A percentile compares a stretch with the other conserved stretches of the same genome.
phyloP scores from a whole-genome alignment of 2,329 filamentous ascomycete genomes.

The Parasarocladium wereldwijsianum region DNA sequence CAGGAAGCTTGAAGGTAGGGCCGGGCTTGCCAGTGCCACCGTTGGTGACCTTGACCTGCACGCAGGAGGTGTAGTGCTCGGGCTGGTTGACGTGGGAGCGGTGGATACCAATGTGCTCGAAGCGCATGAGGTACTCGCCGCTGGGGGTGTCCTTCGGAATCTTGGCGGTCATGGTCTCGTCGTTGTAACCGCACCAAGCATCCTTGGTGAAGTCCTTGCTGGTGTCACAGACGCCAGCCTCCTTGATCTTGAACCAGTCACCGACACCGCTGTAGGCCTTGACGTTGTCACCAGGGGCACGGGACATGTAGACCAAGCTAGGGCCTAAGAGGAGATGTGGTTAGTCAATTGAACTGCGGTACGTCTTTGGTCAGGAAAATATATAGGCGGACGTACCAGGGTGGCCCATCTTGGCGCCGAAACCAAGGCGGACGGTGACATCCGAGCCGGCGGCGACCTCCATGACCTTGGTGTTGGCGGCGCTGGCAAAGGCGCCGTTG shows the following conservation, averaged over 20 bases:
- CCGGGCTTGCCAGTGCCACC: constrained; percentile 9
- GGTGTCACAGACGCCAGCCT: constrained; percentile 10
- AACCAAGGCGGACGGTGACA: constrained; percentile 9
- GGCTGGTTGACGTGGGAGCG: constrained; percentile 3
- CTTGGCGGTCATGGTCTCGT: constrained; percentile 14
- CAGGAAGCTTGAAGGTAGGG: constrained; percentile 15
- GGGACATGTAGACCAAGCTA: constrained; percentile 11
- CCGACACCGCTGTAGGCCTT: constrained; percentile 12
- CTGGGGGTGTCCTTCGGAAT: constrained; percentile 18
- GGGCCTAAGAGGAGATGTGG: constrained; percentile 6
- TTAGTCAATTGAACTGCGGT: no score
- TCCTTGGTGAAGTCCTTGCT: constrained; percentile 9
- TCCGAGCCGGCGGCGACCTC: constrained; percentile 11
- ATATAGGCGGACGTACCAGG: constrained; percentile 4
- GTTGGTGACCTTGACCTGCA: constrained; percentile 9
- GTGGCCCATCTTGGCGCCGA: constrained; percentile 9
- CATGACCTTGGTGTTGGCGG: constrained; percentile 10
- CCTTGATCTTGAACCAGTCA: constrained; percentile 8
- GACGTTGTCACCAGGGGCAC: constrained; percentile 11
- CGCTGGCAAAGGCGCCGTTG: constrained; percentile 12
- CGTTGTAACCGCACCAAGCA: constrained; percentile 11
- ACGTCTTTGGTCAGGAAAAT: not conserved
- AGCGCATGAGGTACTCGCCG: constrained; percentile 21
- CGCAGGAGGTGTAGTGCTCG: constrained; percentile 8
- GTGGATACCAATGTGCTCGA: constrained; percentile 16